Evolutionary conservation across 371 early-diverging fungal species (phyloP).

Genomic region (Actinomucor elegans): DNA sequence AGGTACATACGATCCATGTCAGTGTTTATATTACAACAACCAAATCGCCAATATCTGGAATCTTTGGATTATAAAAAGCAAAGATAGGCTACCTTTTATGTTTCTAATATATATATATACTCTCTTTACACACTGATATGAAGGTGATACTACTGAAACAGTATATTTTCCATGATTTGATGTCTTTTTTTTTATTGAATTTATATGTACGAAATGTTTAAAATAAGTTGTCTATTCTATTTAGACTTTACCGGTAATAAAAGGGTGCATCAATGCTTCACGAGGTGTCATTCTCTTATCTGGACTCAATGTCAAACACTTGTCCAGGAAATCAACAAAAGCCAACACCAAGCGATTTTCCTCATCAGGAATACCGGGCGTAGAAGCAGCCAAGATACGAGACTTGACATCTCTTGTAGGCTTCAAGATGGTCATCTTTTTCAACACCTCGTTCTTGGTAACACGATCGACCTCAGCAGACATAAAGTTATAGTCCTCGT

Average conservation of each 20-base stretch:
- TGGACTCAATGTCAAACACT: constrained; percentile 87
- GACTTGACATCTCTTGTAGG: constrained; percentile 71
- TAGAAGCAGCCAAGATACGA: constrained; percentile 57
- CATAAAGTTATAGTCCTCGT: constrained; percentile 69
- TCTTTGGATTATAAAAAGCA: too few relatives aligned
- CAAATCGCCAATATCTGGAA: too few relatives aligned
- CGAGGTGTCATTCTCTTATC: constrained; percentile 88
- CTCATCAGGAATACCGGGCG: constrained; percentile 52
- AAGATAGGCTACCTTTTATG: too few relatives aligned
- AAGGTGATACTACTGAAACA: too few relatives aligned
- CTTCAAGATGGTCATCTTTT: constrained; percentile 63
- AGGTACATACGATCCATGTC: too few relatives aligned
- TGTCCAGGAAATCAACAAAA: constrained; percentile 85
- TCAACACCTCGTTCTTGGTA: constrained; percentile 70
- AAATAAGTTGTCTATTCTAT: too few relatives aligned
- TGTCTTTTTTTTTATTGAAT: too few relatives aligned
- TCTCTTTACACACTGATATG: too few relatives aligned
- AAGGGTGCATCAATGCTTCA: constrained; percentile 91
- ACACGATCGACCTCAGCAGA: constrained; percentile 70
- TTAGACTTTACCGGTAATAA: constrained; percentile 61
- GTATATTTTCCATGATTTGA: too few relatives aligned
- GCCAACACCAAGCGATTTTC: constrained; percentile 46
- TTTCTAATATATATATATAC: too few relatives aligned
- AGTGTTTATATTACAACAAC: too few relatives aligned
- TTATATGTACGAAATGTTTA: too few relatives aligned